Base-by-base conservation (phyloP, 1,139 yeast species). In the Saccharomycopsis hybrid region DNA sequence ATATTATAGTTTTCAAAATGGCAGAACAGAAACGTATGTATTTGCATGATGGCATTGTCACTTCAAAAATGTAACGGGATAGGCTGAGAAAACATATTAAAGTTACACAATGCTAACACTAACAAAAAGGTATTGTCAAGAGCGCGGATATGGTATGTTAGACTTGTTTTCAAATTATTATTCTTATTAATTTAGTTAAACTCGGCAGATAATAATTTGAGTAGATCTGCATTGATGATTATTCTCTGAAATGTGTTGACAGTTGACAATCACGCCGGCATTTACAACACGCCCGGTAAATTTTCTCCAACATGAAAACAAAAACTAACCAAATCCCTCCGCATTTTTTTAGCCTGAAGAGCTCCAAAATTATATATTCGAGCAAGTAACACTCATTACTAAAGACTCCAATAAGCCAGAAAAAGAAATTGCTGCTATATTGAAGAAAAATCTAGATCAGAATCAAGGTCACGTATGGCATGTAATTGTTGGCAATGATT, bases 381-480 rank as follows among this genome's bases (percentile, higher is more conserved):
- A 46, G 53, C 84, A 82, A 48, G 66, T 84, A 55, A 74, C 83
- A 8, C 65, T 71, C 51, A 77, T 76, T 55, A 80, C 86, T 2
- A 63, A 74, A 36, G 75, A 73, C 29, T 61, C 70, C 33, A 73
- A 73, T 61, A 65, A 69, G 47, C 64, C 78, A 40, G 85, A 82
- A 55, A 76, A 84, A 60, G 97, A 90, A 56, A 74, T 88, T 44
- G 97, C 98, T 13, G 81, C 88, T 0, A 76, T 71, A 56, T 71
- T 90, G 57, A 92, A 92, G 70, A 86, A 85, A 62, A 88, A 83
- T 58, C 64, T 82, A 58, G 90, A 84, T 62, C 67, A 71, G 41
- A 64, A 67, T 53, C 84, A 76, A 59, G 96, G 96, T 1, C 78
- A 85, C 43, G 81, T 95, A 28, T 92, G 98, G 98, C 97, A 92